phyloP scores from a whole-genome alignment of 176 grass and related monocot species.

The Echinochloa phyllopogon region DNA sequence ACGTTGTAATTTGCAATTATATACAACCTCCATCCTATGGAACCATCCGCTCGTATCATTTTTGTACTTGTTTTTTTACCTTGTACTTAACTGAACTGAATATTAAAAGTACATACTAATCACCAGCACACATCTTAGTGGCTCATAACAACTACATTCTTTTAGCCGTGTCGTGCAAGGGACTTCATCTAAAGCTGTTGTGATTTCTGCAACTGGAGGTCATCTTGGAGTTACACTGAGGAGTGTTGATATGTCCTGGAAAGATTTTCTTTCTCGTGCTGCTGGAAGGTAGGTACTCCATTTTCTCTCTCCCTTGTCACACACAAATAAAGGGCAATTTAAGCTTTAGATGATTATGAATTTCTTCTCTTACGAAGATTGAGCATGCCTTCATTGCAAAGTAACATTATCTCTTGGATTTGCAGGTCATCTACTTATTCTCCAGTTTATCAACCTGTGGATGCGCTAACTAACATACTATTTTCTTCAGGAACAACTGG shows the following conservation, averaged over 20 bases:
- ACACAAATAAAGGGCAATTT: background rate
- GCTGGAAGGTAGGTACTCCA: constrained; percentile 50
- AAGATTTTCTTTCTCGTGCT: constrained; percentile 70
- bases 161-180: constrained; percentile 74
- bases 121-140: background rate
- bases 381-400: background rate
- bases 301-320: constrained; percentile 23
- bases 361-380: background rate
- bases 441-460: constrained; percentile 73
- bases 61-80: background rate
- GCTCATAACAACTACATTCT: constrained; percentile 34
- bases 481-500: constrained; percentile 99
- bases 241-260: constrained; percentile 81
- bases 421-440: constrained; percentile 61
- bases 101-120: background rate
- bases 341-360: background rate
- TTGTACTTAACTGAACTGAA: background rate
- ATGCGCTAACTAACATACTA: constrained; percentile 76
- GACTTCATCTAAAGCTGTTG: constrained; percentile 75
- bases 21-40: background rate
- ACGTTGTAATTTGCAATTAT: background rate
- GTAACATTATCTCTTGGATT: constrained; percentile 27
- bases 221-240: constrained; percentile 69
- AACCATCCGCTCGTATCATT: background rate
- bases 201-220: constrained; percentile 67